Base-by-base conservation (phyloP, 345 rosid species). In the Bretschneidera sinensis region DNA sequence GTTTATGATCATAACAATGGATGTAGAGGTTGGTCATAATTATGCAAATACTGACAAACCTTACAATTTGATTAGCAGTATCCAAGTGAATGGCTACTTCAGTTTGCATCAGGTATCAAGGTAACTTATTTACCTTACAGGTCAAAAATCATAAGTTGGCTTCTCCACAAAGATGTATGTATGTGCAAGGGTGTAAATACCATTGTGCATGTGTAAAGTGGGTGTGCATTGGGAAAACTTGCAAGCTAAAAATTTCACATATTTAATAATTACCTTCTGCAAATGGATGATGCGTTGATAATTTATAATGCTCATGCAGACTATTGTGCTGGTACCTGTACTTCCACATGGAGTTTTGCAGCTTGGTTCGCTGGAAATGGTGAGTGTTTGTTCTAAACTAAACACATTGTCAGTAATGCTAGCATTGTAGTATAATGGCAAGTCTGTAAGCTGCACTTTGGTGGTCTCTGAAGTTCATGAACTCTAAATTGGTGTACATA, bases 321-420 rank as follows among this genome's bases (percentile, higher is more conserved):
- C 89, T 54, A 65, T 83, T 39, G 63, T 81, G 71, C 70, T 81
- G 67, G 74, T 81, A 31, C 79, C 92, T 57, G 75, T 79, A 59
- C 83, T 73, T 79, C 85, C 85, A 20, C 73, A 71, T 51, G 89
- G 89, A 31, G 92, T 85, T 47, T 20, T 85, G 60, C 91, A 86
- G 63, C 85, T 86, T 17, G 92, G 92, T n/a, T 86, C 92, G 2
- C 53, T 69, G 54, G 71, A 76, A 54, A 68, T 65, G 83, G 88
- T 86, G 69, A 9, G 77, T 62, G n/a, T 55, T 53, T 61, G 21
- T 68, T 55, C 52, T 35, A 4, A 48, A 55, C 52, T 49, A 25
- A 35, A 19, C 34, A 17, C 62, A n/a, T n/a, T n/a, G 43, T 11
- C 63, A 63, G 18, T 63, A 39, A 15, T 53, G 24, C 25, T 51